These are phyloP conservation scores for Perkinsus olseni DNA, from an alignment of 169 alveolate species.

Conservation along the genomic window DNA sequence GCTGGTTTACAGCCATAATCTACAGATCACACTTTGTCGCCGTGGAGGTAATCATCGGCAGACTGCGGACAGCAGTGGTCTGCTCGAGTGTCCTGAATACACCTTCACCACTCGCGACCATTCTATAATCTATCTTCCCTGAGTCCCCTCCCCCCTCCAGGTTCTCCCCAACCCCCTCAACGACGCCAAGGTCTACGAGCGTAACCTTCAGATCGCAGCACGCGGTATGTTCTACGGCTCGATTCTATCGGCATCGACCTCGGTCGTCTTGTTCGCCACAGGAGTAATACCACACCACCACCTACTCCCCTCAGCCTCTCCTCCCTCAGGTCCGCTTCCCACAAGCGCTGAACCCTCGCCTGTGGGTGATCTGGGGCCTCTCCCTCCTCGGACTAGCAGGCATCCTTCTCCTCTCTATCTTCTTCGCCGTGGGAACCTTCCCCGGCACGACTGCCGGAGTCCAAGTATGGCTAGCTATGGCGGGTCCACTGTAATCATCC, in stretches of 20 bases:
- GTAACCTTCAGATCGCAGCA: background rate
- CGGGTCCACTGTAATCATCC: background rate
- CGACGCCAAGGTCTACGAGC: background rate
- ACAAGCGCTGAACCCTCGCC: background rate
- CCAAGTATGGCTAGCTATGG: background rate
- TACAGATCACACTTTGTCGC: background rate
- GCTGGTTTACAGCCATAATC: background rate
- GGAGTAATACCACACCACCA: background rate
- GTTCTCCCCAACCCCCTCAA: background rate
- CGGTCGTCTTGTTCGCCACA: background rate
- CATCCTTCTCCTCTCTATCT: background rate
- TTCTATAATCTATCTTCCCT: too few relatives aligned
- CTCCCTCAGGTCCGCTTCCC: background rate
- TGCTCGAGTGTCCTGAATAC: background rate
- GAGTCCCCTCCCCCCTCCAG: too few relatives aligned
- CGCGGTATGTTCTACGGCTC: constrained; percentile 1
- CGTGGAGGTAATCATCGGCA: background rate
- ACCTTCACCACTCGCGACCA: background rate
- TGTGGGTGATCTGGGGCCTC: background rate
- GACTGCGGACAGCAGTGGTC: too few relatives aligned
- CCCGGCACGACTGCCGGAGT: background rate
- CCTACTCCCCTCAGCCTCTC: background rate
- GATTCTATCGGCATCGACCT: background rate
- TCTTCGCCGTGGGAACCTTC: background rate
- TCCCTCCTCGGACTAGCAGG: background rate